Base-by-base conservation (phyloP, 352 stramenopile species). In the Globisporangium acanthophoron region DNA sequence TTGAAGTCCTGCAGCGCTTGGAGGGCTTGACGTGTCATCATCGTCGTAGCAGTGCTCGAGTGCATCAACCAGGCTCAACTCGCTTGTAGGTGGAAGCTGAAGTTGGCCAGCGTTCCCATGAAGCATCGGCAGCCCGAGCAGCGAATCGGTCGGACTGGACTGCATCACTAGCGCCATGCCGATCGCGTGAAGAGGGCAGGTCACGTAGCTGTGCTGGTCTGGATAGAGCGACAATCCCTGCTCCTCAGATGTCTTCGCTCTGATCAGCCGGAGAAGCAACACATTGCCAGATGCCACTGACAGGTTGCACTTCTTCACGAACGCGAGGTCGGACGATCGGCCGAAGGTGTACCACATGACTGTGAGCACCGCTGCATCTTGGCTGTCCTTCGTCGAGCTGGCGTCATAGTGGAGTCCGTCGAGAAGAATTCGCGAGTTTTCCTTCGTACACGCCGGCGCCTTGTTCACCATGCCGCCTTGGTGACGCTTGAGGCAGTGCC, bases 261-360 rank as follows among this genome's bases (percentile, higher is more conserved):
- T 50, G 0, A 76, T 29, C 1, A 78, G 64, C 5, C 46, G 58
- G 3, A 78, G 21, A 31, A 71, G 71, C 45, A 75, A 56, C 0
- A 66, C 43, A 0, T 47, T 41, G 12, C 56, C 54, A 3, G 35
- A 47, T 18, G 61, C 59, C 7, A 70, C 56, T 20, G 62, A 65
- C 2, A 74, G 33, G 8, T 66, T 61, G 20, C 69, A 54, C 24
- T 76, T 76, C 3, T 39, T 53, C 0, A 79, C 24, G 13, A 69
- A 58, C 5, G 54, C 50, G 3, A 77, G 40, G n/a, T 75, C 58
- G 0, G 67, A 77, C 0, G 70, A 63, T 1, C 61, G 55, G 0
- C 62, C 67, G n/a, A 78, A 80, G 9, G 71, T 46, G 57, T 70
- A 69, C 62, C 61, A 75, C 59, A 76, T 37, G 6, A 82, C 27